Conservation (phyloP, 176 grass and related monocot genomes). For the Alopecurus myosuroides region DNA sequence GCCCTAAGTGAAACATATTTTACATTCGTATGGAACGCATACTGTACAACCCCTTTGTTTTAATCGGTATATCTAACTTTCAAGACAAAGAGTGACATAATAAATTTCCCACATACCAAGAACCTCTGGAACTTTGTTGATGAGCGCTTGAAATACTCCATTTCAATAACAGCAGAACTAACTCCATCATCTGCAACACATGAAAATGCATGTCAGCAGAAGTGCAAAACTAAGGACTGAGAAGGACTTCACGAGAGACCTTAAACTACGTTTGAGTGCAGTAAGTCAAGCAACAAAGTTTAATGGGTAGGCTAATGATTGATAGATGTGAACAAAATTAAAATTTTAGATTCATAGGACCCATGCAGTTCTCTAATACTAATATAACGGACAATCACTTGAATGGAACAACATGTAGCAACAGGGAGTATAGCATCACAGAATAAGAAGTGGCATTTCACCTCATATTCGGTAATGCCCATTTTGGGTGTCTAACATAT, state of each 20-base stretch:
- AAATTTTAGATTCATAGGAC: background rate
- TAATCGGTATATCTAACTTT: slow-evolving; percentile 11
- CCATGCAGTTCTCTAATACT: background rate
- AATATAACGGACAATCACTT: background rate
- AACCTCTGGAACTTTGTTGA: slow-evolving; percentile 49
- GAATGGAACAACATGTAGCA: background rate
- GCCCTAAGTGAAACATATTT: slow-evolving; percentile 24
- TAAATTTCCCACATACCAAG: slow-evolving; percentile 51
- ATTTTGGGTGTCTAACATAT: background rate
- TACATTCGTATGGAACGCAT: background rate
- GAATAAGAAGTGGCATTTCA: background rate
- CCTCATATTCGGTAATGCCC: background rate
- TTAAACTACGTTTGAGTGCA: slow-evolving; percentile 2
- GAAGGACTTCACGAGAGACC: background rate
- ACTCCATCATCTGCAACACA: slow-evolving; percentile 42
- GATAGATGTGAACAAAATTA: background rate
- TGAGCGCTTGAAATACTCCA: slow-evolving; percentile 48
- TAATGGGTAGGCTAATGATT: background rate
- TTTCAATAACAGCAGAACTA: slow-evolving; percentile 43
- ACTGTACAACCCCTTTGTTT: background rate
- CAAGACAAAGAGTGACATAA: background rate
- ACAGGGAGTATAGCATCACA: background rate
- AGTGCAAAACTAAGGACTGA: background rate
- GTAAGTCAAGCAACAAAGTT: background rate
- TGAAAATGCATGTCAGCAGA: slow-evolving; percentile 2